Evolutionary conservation across 2,329 filamentous ascomycete genomes (phyloP), one percentile per base, ranked within the genome.

Genomic region (Chaetoscypha palmicola): DNA sequence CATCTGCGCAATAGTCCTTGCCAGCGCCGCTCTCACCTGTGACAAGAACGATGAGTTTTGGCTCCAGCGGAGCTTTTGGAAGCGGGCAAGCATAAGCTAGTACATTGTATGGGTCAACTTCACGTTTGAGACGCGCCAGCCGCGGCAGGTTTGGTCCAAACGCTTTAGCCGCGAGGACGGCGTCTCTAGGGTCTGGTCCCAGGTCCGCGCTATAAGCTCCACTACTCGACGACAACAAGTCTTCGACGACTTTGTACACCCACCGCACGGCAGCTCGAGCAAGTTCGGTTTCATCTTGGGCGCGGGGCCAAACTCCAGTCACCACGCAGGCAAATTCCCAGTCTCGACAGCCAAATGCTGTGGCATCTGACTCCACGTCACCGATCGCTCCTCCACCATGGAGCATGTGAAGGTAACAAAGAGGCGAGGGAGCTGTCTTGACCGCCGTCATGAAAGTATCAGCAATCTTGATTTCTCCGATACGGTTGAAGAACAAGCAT

Each of bases 261-360:
- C 79, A 83, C 3, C 55, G 43, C 3, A 73, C 56, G 2, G 60
- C 65, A 43, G 56, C 56, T 48, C 46, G 62, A 48, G 71, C 64
- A 9, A 50, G 30, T 35, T 64, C 59, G 0, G 66, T 71, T 33
- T 58, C 67, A 49, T 79, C 74, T 58, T 74, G 57, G 8, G 72
- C 64, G 12, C 76, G 72, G 2, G 66, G 65, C 78, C 78, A 83
- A 45, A 80, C 71, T 20, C 74, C 77, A 4, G 77, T 82, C 32
- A 83, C 56, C 3, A 82, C 74, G 52, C 78, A 83, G 35, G 77
- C 78, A 63, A 73, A 82, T 23, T 75, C 68, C 78, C 77, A 83
- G 57, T 77, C 68, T 60, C 78, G 73, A 64, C 72, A 79, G 34
- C 79, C 77, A 42, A 83, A 82, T 41, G 78, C 77, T 45, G 72